These are phyloP conservation scores for Talaromyces marneffei DNA, from an alignment of 2,329 filamentous ascomycete species.

Conservation along the genomic window DNA sequence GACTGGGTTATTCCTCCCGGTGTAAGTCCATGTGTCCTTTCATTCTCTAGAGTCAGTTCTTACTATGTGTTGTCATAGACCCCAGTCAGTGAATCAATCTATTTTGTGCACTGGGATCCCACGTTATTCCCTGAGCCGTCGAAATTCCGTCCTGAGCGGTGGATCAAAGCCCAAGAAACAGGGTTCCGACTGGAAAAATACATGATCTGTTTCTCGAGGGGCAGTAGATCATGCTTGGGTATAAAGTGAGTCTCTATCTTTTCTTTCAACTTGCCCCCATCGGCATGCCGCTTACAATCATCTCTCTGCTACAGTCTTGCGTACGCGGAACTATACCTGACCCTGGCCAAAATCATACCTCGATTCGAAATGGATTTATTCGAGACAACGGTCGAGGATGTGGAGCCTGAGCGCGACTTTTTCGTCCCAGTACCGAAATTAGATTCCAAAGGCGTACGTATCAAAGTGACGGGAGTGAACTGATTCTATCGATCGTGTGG, in stretches of 20 bases:
- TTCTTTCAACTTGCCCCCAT: neutral
- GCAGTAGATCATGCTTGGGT: slow-evolving; percentile 45
- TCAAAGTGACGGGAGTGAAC: neutral
- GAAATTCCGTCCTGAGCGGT: slow-evolving; percentile 34
- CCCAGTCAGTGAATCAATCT: slow-evolving; percentile 35
- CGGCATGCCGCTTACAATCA: neutral
- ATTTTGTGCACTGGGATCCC: slow-evolving; percentile 33
- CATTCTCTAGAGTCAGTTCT: neutral
- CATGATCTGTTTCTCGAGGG: slow-evolving; percentile 37
- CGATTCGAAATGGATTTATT: slow-evolving; percentile 28
- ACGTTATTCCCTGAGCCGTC: slow-evolving; percentile 32
- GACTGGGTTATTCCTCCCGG: slow-evolving; percentile 28
- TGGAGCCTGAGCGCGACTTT: slow-evolving; percentile 15
- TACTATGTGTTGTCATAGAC: slow-evolving; percentile 17
- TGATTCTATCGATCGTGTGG: neutral
- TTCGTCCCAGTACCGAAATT: slow-evolving; percentile 1
- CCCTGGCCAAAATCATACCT: slow-evolving; percentile 25
- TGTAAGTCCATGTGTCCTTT: slow-evolving; percentile 3
- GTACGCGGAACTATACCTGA: slow-evolving; percentile 30
- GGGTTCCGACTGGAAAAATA: slow-evolving; percentile 32
- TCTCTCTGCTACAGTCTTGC: slow-evolving; percentile 24
- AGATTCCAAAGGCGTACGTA: slow-evolving; percentile 9
- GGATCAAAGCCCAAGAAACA: slow-evolving; percentile 28
- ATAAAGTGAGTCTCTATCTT: slow-evolving; percentile 30
- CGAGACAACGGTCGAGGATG: slow-evolving; percentile 29